A percentile compares a stretch with the other conserved stretches of the same genome.
These are phyloP conservation scores for Earliella scabrosa DNA, from an alignment of 1,284 basidiomycete genomes.

Conservation along the genomic window DNA sequence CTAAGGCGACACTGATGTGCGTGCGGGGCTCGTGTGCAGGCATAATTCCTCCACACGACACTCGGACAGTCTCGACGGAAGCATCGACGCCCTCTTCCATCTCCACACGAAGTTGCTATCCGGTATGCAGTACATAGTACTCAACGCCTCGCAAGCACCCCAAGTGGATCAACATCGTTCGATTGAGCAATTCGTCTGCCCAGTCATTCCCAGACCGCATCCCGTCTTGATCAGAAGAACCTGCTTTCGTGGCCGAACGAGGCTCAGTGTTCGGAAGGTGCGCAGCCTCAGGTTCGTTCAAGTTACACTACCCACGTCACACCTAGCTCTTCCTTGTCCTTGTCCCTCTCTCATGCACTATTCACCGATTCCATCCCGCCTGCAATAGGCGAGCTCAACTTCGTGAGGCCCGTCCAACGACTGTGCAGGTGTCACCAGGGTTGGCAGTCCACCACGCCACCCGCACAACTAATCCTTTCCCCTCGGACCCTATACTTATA, in stretches of 20 bases:
- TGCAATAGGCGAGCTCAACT: conserved; percentile 92
- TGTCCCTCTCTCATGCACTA: conserved; percentile 48
- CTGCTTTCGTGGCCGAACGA: conserved; percentile 85
- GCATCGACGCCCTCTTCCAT: too few species aligned
- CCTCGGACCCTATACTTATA: too few species aligned
- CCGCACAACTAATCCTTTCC: too few species aligned
- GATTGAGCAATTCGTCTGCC: conserved; percentile 86
- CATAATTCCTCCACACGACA: too few species aligned
- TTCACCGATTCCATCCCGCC: conserved; percentile 82
- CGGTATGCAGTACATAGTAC: conserved; percentile 57
- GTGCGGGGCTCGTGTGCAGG: too few species aligned
- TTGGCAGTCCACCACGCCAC: too few species aligned
- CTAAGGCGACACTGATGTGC: too few species aligned
- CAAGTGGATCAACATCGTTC: conserved; percentile 79
- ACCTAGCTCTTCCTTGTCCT: not conserved
- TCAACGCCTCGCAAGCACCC: not conserved
- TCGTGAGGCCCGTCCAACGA: conserved; percentile 92
- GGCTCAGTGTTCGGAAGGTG: conserved; percentile 88
- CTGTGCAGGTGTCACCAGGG: conserved; percentile 91
- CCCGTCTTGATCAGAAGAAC: conserved; percentile 58
- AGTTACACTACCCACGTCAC: not conserved
- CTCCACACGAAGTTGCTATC: conserved; percentile 90
- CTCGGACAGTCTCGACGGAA: too few species aligned
- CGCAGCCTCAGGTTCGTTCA: too few species aligned
- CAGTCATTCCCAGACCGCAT: conserved; percentile 24